Percentiles rank a stretch among this genome's conserved stretches.
These are phyloP conservation scores for Dacryopinax primogenitus DNA, from an alignment of 768 basidiomycete genomes.

Conservation along the genomic window DNA sequence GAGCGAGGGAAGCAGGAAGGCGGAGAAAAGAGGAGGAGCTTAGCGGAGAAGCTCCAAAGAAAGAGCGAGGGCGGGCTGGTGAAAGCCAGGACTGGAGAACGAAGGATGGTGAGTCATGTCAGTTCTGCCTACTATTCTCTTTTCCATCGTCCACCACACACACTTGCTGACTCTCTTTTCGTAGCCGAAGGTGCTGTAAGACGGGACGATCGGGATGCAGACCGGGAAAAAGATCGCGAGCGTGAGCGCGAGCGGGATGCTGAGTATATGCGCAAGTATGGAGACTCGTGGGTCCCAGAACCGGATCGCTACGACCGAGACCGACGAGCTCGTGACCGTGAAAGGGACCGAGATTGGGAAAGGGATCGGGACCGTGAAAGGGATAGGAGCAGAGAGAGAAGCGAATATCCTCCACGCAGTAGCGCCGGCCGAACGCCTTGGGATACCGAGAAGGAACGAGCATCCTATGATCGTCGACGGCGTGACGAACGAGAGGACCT, in stretches of 20 bases:
- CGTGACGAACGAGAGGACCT: neutral
- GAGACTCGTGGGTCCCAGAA: conserved; percentile 1
- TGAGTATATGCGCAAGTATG: conserved; percentile 5
- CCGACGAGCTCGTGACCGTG: neutral
- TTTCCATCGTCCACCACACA: neutral
- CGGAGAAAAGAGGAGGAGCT: conserved; percentile 6
- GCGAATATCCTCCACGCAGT: neutral
- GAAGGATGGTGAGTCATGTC: neutral
- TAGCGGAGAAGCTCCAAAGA: neutral
- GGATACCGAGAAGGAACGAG: conserved; percentile 4
- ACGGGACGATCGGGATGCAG: neutral
- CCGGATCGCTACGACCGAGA: conserved; percentile 1
- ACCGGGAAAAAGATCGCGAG: neutral
- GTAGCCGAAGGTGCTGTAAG: neutral
- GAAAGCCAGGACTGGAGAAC: conserved; percentile 3
- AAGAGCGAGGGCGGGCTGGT: neutral
- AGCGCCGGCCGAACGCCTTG: neutral
- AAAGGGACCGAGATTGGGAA: neutral
- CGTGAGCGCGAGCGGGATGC: neutral
- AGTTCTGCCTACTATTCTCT: neutral
- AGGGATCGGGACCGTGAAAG: neutral
- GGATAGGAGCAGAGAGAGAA: neutral
- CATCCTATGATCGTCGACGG: neutral
- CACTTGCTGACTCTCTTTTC: neutral
- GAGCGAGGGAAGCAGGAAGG: neutral